A percentile compares a stretch with the other conserved stretches of the same genome.
These are phyloP conservation scores for Cinnamomum micranthum DNA, from an alignment of 164 flowering plant genomes.

Conservation along the genomic window DNA sequence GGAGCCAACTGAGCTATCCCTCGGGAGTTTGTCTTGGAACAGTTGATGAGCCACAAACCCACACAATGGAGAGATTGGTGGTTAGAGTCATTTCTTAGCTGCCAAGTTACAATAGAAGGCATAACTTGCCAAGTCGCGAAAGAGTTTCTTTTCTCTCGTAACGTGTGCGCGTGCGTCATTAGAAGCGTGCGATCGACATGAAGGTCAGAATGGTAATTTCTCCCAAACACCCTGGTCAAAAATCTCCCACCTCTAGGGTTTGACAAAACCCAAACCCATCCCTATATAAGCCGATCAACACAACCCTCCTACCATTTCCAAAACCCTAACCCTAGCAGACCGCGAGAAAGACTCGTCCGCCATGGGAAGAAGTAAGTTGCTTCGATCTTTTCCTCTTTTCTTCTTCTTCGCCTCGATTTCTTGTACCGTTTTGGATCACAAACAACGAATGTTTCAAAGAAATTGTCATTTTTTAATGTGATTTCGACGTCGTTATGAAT, in stretches of 20 bases:
- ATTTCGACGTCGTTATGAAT: background rate
- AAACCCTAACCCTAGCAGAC: slow-evolving; percentile 7
- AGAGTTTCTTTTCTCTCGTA: background rate
- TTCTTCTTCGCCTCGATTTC: background rate
- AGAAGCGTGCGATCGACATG: background rate
- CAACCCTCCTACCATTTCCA: background rate
- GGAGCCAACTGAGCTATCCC: no score
- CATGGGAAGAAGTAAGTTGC: slow-evolving; percentile 27
- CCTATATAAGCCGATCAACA: slow-evolving; percentile 5
- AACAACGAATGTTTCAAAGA: background rate
- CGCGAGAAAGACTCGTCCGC: slow-evolving; percentile 2
- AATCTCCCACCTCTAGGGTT: background rate
- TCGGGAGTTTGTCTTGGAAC: no score
- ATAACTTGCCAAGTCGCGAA: no score
- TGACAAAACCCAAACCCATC: background rate
- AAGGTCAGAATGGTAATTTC: background rate
- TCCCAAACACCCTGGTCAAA: background rate
- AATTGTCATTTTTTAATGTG: background rate
- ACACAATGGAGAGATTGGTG: no score
- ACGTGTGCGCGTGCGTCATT: slow-evolving; percentile 10
- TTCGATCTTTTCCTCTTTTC: background rate
- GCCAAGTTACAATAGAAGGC: no score
- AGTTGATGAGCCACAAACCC: no score
- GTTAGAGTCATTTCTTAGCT: no score
- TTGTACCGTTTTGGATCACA: background rate